A percentile compares a stretch with the other conserved stretches of the same genome.
Evolutionary conservation across 306 rosid species (phyloP).

Genomic region (Sophora flavescens): DNA sequence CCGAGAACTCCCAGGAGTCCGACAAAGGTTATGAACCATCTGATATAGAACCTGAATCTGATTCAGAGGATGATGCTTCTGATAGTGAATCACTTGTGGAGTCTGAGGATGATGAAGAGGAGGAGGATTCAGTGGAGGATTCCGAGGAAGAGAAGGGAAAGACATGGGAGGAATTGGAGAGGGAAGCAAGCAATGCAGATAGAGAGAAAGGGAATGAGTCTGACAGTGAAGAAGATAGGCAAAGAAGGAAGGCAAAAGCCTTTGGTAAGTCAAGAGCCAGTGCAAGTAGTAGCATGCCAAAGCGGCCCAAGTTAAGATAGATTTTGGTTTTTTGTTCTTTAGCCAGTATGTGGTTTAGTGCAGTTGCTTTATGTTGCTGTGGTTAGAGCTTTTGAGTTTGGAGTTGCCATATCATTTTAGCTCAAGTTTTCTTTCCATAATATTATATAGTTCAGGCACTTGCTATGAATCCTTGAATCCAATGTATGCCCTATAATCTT

Average conservation of each 20-base stretch:
- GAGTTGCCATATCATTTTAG: conserved; percentile 29
- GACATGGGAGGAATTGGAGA: conserved; percentile 98
- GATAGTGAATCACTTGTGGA: conserved; percentile 89
- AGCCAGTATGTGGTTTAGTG: conserved; percentile 23
- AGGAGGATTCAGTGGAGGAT: conserved; percentile 48
- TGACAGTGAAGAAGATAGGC: conserved; percentile 93
- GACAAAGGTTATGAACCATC: conserved; percentile 95
- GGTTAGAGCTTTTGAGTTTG: conserved; percentile 6
- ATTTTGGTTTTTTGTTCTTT: not conserved
- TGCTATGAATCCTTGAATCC: conserved; percentile 18
- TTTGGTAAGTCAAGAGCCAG: conserved; percentile 82
- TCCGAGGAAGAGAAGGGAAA: conserved; percentile 63
- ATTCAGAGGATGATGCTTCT: conserved; percentile 81
- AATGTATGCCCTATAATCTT: not conserved
- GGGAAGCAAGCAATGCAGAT: conserved; percentile 96
- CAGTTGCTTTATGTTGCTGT: conserved; percentile 26
- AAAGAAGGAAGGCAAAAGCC: conserved; percentile 85
- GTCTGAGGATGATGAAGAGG: conserved; percentile 66
- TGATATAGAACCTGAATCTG: conserved; percentile 85
- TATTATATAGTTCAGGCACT: conserved; percentile 27
- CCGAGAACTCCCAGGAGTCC: conserved; percentile 80
- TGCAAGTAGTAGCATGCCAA: conserved; percentile 59
- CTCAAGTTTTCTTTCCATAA: conserved; percentile 15
- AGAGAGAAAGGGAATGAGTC: conserved; percentile 79
- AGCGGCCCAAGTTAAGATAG: conserved; percentile 77